Percentiles rank a stretch among this genome's conserved stretches.
Evolutionary conservation across 768 basidiomycete genomes (phyloP).

Genomic region (Multifurca ochricompacta): DNA sequence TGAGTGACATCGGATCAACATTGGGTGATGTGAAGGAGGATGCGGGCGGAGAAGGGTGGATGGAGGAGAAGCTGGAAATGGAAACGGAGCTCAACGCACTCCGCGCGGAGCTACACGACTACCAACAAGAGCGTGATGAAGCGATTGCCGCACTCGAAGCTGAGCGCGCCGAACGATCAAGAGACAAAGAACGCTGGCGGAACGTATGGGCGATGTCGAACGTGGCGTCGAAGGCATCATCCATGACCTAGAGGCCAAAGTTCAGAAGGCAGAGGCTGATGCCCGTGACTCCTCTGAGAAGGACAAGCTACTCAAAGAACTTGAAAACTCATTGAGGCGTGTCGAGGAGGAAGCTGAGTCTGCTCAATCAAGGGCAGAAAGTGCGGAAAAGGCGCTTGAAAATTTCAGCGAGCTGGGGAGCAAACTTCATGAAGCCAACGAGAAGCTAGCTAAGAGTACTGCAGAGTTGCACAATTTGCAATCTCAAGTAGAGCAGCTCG

Average conservation of each 20-base stretch:
- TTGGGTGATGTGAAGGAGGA: constrained; percentile 62
- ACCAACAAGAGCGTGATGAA: constrained; percentile 32
- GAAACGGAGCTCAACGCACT: constrained; percentile 31
- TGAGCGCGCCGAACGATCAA: constrained; percentile 50
- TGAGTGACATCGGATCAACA: constrained; percentile 43
- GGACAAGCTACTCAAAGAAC: constrained; percentile 35
- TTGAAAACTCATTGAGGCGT: constrained; percentile 39
- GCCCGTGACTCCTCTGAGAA: constrained; percentile 34
- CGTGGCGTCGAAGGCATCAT: constrained; percentile 61
- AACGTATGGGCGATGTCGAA: constrained; percentile 65
- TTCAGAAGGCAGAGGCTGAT: constrained; percentile 43
- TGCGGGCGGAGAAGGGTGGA: constrained; percentile 54
- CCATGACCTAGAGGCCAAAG: constrained; percentile 50
- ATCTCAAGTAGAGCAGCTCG: constrained; percentile 49
- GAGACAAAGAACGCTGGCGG: constrained; percentile 67
- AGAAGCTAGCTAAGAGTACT: constrained; percentile 46
- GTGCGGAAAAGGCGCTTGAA: constrained; percentile 58
- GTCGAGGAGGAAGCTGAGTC: constrained; percentile 46
- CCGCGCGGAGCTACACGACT: constrained; percentile 32
- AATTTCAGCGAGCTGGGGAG: constrained; percentile 61
- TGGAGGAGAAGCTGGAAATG: constrained; percentile 58
- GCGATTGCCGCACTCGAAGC: constrained; percentile 38
- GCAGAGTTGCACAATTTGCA: constrained; percentile 55
- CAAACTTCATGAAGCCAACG: constrained; percentile 58
- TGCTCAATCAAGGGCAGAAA: constrained; percentile 50